These are phyloP conservation scores for Prunella vulgaris DNA, from an alignment of 257 asterid species.

Conservation along the genomic window DNA sequence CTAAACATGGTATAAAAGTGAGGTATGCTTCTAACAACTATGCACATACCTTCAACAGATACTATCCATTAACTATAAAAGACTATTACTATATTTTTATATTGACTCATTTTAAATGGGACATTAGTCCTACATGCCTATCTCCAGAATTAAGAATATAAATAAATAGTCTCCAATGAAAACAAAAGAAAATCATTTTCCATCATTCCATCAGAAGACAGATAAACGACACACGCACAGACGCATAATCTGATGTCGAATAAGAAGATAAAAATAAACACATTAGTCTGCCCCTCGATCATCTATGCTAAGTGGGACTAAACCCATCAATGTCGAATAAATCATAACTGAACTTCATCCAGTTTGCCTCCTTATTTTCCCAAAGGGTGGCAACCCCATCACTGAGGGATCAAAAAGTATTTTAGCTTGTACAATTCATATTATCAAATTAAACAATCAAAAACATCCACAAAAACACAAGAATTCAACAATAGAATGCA, in stretches of 20 bases:
- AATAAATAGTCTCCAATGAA: neutral
- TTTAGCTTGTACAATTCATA: neutral
- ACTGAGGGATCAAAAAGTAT: neutral
- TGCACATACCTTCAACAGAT: neutral
- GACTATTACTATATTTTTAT: neutral
- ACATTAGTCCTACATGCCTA: neutral
- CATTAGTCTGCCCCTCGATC: neutral
- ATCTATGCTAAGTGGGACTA: neutral
- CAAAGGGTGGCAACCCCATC: neutral
- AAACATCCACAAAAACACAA: neutral
- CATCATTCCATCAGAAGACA: neutral
- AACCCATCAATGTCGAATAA: neutral
- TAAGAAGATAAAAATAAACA: neutral
- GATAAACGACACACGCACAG: neutral
- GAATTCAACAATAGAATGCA: slow-evolving; percentile 8
- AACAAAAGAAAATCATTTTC: neutral
- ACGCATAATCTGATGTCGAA: neutral
- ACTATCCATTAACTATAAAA: neutral
- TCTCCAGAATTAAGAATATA: neutral
- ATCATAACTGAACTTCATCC: neutral
- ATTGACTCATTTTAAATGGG: neutral
- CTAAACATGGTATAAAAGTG: too few species aligned
- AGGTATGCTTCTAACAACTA: neutral
- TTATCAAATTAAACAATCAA: neutral
- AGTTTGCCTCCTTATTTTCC: neutral